Conservation (phyloP, 1,284 basidiomycete genomes). For the Heterobasidion occidentale region DNA sequence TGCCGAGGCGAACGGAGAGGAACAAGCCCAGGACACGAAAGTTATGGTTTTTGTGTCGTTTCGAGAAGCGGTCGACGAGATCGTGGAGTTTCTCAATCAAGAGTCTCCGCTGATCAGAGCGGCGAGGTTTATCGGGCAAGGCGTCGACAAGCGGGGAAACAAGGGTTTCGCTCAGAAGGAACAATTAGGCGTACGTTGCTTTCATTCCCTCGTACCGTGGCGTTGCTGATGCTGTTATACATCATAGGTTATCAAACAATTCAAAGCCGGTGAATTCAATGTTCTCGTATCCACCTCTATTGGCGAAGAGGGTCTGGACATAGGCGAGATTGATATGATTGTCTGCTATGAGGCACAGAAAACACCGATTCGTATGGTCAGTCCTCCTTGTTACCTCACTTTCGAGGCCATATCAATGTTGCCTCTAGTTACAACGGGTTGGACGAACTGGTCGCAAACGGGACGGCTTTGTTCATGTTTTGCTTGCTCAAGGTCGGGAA, state of each 20-base stretch:
- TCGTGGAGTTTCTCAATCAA: slow-evolving; percentile 71
- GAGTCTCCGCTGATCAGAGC: slow-evolving; percentile 73
- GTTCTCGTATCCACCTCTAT: slow-evolving; percentile 95
- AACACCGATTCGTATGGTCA: slow-evolving; percentile 92
- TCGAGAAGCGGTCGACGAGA: slow-evolving; percentile 85
- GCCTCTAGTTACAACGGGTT: slow-evolving; percentile 81
- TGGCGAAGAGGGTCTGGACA: slow-evolving; percentile 98
- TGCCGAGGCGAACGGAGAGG: slow-evolving; percentile 30
- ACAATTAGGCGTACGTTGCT: slow-evolving; percentile 67
- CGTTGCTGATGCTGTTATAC: slow-evolving; percentile 5
- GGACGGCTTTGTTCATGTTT: slow-evolving; percentile 83
- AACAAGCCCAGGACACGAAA: slow-evolving; percentile 38
- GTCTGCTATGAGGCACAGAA: slow-evolving; percentile 97
- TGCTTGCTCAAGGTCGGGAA: slow-evolving; percentile 90
- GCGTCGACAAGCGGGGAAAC: slow-evolving; percentile 76
- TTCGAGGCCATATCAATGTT: background rate
- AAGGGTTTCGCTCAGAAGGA: slow-evolving; percentile 90
- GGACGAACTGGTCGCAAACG: slow-evolving; percentile 95
- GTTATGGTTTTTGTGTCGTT: slow-evolving; percentile 97
- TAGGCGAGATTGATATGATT: slow-evolving; percentile 97
- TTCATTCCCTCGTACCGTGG: background rate
- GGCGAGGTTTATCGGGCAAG: slow-evolving; percentile 87
- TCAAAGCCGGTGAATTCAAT: slow-evolving; percentile 86
- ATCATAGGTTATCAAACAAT: slow-evolving; percentile 72
- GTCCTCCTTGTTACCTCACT: slow-evolving; percentile 14